Conservation (phyloP, 495 filamentous ascomycete genomes). For the Antarctomyces pellizariae region DNA sequence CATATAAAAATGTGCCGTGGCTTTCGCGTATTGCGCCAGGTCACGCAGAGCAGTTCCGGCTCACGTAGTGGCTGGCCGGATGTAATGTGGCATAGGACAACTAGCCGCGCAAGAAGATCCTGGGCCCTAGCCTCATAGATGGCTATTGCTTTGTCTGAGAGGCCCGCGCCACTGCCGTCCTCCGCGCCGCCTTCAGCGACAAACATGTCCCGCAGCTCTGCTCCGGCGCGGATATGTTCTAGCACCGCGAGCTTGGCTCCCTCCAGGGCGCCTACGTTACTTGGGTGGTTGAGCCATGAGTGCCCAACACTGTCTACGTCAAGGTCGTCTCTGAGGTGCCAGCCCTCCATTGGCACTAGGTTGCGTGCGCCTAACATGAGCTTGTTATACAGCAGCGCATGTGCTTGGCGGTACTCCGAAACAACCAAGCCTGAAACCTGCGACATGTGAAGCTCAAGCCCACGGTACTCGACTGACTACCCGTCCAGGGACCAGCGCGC, state of each 20-base stretch:
- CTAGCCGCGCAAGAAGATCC: constrained; percentile 1
- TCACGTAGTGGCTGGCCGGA: constrained; percentile 1
- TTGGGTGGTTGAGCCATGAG: constrained; percentile 4
- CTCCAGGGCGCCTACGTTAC: constrained; percentile 1
- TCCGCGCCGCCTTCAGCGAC: not conserved
- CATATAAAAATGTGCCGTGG: constrained; percentile 1
- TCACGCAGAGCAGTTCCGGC: constrained; percentile 1
- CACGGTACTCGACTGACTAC: constrained; percentile 4
- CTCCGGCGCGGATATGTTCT: constrained; percentile 1
- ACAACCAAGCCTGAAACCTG: constrained; percentile 3
- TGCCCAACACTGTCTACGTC: constrained; percentile 5
- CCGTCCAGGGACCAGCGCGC: constrained; percentile 5
- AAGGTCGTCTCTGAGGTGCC: constrained; percentile 4
- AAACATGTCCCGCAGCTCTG: constrained; percentile 5
- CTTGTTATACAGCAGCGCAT: constrained; percentile 5
- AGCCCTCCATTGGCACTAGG: constrained; percentile 4
- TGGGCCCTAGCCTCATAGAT: not conserved
- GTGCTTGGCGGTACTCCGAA: constrained; percentile 4
- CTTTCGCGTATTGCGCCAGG: constrained; percentile 2
- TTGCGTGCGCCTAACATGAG: constrained; percentile 4
- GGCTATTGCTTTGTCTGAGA: not conserved
- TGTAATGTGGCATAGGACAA: constrained; percentile 3
- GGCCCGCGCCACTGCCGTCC: not conserved
- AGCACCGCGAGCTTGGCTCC: not conserved
- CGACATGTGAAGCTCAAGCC: constrained; percentile 3